Conservation (phyloP, 2,329 filamentous ascomycete genomes). For the Neocatenulostroma microsporum region DNA sequence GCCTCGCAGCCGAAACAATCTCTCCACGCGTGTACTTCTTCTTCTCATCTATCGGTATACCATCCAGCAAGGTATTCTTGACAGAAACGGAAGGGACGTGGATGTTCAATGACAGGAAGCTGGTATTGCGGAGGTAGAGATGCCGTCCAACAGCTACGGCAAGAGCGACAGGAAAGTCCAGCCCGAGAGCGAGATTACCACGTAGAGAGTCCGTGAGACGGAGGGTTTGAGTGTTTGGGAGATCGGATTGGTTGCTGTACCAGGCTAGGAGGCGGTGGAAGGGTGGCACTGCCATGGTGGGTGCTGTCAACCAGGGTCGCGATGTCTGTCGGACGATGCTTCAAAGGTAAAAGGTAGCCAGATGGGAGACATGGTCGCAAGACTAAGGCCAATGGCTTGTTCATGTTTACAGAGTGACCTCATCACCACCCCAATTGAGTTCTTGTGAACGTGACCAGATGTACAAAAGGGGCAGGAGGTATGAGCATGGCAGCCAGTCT, state of each 20-base stretch:
- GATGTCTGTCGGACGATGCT: too few relatives aligned
- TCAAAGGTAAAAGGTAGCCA: too few relatives aligned
- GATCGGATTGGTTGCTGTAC: conserved; percentile 26
- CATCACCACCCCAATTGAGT: too few relatives aligned
- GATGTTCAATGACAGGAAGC: conserved; percentile 27
- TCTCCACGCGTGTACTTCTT: conserved; percentile 24
- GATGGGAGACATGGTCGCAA: too few relatives aligned
- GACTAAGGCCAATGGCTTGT: too few relatives aligned
- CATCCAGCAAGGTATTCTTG: conserved; percentile 23
- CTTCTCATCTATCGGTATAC: conserved; percentile 25
- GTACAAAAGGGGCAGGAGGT: too few relatives aligned
- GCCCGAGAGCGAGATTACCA: conserved; percentile 30
- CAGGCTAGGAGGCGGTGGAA: conserved; percentile 33
- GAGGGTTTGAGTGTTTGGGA: conserved; percentile 26
- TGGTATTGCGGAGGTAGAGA: conserved; percentile 27
- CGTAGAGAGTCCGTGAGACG: conserved; percentile 29
- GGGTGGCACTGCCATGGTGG: conserved; percentile 15
- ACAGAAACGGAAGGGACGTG: conserved; percentile 27
- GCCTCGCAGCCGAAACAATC: conserved; percentile 17
- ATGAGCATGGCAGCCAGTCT: too few relatives aligned
- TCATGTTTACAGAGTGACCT: too few relatives aligned
- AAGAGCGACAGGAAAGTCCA: conserved; percentile 31
- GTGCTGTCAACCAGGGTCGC: not conserved
- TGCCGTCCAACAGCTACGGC: conserved; percentile 27
- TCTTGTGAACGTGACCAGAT: too few relatives aligned